Evolutionary conservation across 345 rosid genomes (phyloP).

Genomic region (Combretum micranthum): DNA sequence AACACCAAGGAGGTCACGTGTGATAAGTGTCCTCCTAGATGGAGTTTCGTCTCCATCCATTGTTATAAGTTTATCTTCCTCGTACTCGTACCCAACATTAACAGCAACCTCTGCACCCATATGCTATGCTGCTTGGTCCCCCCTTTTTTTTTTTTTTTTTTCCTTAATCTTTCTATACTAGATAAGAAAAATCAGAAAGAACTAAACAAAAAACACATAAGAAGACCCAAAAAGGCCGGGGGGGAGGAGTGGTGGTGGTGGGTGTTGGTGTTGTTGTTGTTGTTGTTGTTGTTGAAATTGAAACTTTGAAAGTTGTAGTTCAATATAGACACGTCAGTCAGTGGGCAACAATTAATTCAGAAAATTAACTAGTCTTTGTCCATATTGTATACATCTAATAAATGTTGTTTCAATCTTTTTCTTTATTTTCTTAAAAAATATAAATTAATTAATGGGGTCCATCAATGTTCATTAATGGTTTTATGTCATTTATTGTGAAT

Average conservation of each 20-base stretch:
- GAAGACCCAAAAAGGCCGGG: slow-evolving; percentile 1
- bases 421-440: neutral
- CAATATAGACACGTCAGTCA: too few species aligned
- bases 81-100: slow-evolving; percentile 32
- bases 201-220: neutral
- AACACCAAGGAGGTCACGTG: slow-evolving; percentile 68
- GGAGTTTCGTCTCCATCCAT: slow-evolving; percentile 20
- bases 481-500: slow-evolving; percentile 10
- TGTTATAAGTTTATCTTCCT: slow-evolving; percentile 28
- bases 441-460: neutral
- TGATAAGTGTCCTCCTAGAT: slow-evolving; percentile 42
- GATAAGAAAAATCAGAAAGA: slow-evolving; percentile 3
- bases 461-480: slow-evolving; percentile 11
- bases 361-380: slow-evolving; percentile 4
- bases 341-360: neutral
- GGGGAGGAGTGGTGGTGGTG: neutral
- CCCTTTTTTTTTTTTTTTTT: too few species aligned
- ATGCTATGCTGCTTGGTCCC: neutral
- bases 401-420: slow-evolving; percentile 6
- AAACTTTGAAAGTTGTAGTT: neutral
- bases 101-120: slow-evolving; percentile 69
- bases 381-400: slow-evolving; percentile 8
- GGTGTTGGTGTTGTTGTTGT: neutral
- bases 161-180: neutral
- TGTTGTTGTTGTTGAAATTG: neutral